Evolutionary conservation across 306 rosid species (phyloP), one percentile per base, ranked within the genome.

Genomic region (Arachis stenosperma): DNA sequence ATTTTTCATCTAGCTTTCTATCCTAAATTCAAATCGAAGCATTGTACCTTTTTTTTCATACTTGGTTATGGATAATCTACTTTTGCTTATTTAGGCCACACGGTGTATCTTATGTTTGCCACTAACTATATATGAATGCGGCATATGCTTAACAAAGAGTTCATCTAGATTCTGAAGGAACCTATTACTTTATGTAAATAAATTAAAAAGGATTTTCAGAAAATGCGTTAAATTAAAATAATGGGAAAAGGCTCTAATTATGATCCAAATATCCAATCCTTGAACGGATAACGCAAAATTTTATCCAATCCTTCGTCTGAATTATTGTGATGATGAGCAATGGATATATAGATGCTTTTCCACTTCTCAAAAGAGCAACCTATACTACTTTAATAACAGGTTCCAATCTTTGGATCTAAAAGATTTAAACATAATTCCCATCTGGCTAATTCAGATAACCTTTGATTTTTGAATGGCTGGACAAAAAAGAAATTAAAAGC

Each of bases 191-290:
- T 79, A 67, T 8, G 51, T 70, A 29, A 42, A 66, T 6, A 52
- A 79, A 79, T 67, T 70, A 52, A 79, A 79, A 74, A 75, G 8
- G 42, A 61, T 67, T 67, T 1, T 75, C 7, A 52, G 36, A 52
- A 79, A 60, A 65, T 58, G 17, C 37, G 58, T 65, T 47, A 67
- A 13, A 12, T 33, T 42, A 67, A 36, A 5, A 43, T 61, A 76
- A 48, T 47, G 54, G 43, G 29, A 33, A 33, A 33, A 4, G 37
- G 4, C 37, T 33, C 64, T 39, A 59, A 39, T 15, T 68, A 30
- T 12, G 53, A 76, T 76, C 67, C 42, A 59, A 59, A 33, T 53
- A 76, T 76, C 67, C 30, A 59, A 59, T 46, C 61, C 80, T 17
- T 9, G 30, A 22, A 68, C 17, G 60, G 84, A 80, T 80, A 69